Evolutionary conservation across 257 asterid species (phyloP).

Genomic region (Solanum virginianum): DNA sequence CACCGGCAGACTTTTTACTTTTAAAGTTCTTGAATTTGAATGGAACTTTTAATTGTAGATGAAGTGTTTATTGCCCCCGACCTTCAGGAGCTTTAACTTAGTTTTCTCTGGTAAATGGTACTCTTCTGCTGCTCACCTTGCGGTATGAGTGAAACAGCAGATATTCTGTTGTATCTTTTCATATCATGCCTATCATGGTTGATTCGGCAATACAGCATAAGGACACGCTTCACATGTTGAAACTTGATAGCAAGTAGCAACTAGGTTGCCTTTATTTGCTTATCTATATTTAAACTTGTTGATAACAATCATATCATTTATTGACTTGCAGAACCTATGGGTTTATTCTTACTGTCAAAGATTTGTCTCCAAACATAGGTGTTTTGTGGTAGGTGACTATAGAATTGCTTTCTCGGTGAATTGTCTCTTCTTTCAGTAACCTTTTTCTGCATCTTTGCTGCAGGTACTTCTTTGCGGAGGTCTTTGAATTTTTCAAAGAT

Average conservation of each 20-base stretch:
- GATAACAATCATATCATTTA: slow-evolving; percentile 1
- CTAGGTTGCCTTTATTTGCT: not conserved
- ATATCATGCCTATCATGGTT: not conserved
- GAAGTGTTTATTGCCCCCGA: no score
- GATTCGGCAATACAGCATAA: not conserved
- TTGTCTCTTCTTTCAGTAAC: slow-evolving; percentile 4
- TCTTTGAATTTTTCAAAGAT: slow-evolving; percentile 86
- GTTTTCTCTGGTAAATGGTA: not conserved
- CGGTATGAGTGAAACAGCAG: not conserved
- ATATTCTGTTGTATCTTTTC: not conserved
- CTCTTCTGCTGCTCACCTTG: not conserved
- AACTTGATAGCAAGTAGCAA: not conserved
- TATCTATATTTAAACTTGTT: slow-evolving; percentile 4
- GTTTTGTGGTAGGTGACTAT: slow-evolving; percentile 61
- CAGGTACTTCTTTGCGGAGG: slow-evolving; percentile 99
- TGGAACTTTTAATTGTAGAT: not conserved
- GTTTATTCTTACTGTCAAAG: slow-evolving; percentile 71
- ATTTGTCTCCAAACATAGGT: slow-evolving; percentile 92
- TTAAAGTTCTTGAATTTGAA: not conserved
- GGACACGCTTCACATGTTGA: not conserved
- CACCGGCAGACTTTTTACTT: not conserved
- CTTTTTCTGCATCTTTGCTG: slow-evolving; percentile 8
- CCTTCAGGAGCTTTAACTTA: not conserved
- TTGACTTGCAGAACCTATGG: slow-evolving; percentile 78
- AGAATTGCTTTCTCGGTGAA: not conserved